A percentile compares a stretch with the other conserved stretches of the same genome.
Evolutionary conservation across 2,329 filamentous ascomycete genomes (phyloP).

Genomic region (Harringtonia lauricola): DNA sequence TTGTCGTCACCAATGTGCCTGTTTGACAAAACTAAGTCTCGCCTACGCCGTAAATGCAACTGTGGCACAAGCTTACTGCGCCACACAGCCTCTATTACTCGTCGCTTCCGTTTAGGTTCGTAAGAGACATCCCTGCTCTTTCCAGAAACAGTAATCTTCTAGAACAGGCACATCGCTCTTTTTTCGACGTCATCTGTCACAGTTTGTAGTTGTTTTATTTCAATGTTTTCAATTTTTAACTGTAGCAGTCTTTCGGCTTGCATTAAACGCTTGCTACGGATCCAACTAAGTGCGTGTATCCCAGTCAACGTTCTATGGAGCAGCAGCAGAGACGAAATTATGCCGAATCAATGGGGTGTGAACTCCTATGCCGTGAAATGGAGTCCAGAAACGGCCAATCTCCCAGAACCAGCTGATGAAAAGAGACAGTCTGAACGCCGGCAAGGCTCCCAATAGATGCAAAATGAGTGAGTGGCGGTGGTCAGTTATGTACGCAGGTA

Average conservation of each 20-base stretch:
- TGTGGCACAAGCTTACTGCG: no score
- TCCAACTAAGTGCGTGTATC: neutral
- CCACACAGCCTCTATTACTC: no score
- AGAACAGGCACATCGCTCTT: no score
- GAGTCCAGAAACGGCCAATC: neutral
- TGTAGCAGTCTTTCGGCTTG: neutral
- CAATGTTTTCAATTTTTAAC: no score
- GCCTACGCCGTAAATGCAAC: no score
- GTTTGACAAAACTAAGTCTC: no score
- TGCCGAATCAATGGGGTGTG: neutral
- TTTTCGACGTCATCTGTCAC: no score
- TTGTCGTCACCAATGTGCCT: no score
- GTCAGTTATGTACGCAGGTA: neutral
- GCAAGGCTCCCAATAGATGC: conserved; percentile 1
- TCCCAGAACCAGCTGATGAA: neutral
- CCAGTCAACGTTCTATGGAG: neutral
- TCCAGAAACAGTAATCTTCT: no score
- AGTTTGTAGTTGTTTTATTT: no score
- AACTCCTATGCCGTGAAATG: neutral
- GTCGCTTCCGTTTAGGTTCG: no score
- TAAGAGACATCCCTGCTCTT: no score
- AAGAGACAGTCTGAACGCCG: conserved; percentile 5
- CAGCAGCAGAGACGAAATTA: neutral
- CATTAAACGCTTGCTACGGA: neutral
- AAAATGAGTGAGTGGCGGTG: conserved; percentile 5